These are phyloP conservation scores for Striga asiatica DNA, from an alignment of 257 asterid species.

Conservation along the genomic window DNA sequence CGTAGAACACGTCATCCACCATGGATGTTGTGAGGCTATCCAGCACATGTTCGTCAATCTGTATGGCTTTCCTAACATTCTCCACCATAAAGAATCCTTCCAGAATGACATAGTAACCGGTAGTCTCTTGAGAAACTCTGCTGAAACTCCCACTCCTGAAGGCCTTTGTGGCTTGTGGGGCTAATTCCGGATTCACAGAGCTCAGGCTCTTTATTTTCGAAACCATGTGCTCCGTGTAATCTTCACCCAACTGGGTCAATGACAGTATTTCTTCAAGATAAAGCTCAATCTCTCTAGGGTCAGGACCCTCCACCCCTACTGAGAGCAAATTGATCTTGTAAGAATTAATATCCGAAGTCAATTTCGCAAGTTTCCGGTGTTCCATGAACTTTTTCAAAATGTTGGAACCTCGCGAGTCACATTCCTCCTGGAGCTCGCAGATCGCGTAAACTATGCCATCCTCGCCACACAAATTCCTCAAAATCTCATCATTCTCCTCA, in stretches of 20 bases:
- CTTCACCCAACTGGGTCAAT: slow-evolving; percentile 78
- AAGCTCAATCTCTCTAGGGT: slow-evolving; percentile 82
- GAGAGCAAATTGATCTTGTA: slow-evolving; percentile 66
- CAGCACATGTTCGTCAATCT: slow-evolving; percentile 76
- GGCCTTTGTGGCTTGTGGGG: slow-evolving; percentile 82
- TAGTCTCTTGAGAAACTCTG: slow-evolving; percentile 68
- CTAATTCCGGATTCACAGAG: slow-evolving; percentile 77
- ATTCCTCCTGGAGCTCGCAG: slow-evolving; percentile 91
- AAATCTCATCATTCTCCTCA: slow-evolving; percentile 71
- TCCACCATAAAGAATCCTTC: slow-evolving; percentile 98
- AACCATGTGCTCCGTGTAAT: slow-evolving; percentile 82
- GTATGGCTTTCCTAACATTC: slow-evolving; percentile 90
- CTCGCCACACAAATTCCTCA: slow-evolving; percentile 77
- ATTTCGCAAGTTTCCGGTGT: slow-evolving; percentile 48
- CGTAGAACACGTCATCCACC: slow-evolving; percentile 97
- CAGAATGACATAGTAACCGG: slow-evolving; percentile 81
- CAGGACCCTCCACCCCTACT: slow-evolving; percentile 72
- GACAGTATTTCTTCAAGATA: slow-evolving; percentile 85
- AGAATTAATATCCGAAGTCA: slow-evolving; percentile 81
- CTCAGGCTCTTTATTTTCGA: slow-evolving; percentile 68
- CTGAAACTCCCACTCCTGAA: slow-evolving; percentile 91
- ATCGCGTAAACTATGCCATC: slow-evolving; percentile 89
- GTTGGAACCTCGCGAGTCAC: slow-evolving; percentile 74
- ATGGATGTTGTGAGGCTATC: slow-evolving; percentile 91
- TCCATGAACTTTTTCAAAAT: slow-evolving; percentile 77